Conservation (phyloP, 2,329 filamentous ascomycete genomes). For the Ophiostoma sp. region DNA sequence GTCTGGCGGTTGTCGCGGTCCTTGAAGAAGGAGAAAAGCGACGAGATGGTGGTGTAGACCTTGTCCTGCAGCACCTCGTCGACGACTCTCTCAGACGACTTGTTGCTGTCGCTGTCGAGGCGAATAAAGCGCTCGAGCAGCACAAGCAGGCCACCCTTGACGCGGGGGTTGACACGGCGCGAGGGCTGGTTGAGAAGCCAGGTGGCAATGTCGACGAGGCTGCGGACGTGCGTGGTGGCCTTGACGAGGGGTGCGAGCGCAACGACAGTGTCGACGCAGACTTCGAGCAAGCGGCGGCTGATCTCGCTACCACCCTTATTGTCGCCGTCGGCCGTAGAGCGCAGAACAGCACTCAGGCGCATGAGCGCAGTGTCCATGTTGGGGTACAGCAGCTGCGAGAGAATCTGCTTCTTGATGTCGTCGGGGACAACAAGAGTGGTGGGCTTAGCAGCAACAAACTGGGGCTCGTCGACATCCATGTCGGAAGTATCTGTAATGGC, state of each 20-base stretch:
- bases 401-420: constrained; percentile 35
- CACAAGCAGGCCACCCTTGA: constrained; percentile 73
- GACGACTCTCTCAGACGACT: not conserved
- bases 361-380: constrained; percentile 54
- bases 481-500: not conserved
- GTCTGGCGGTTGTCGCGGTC: constrained; percentile 71
- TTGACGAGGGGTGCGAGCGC: constrained; percentile 65
- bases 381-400: constrained; percentile 50
- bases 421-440: constrained; percentile 33
- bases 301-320: constrained; percentile 44
- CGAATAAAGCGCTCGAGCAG: constrained; percentile 78
- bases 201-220: constrained; percentile 71
- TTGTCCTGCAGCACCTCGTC: constrained; percentile 50
- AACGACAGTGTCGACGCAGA: constrained; percentile 74
- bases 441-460: not conserved
- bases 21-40: constrained; percentile 85
- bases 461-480: not conserved
- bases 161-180: constrained; percentile 71
- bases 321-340: constrained; percentile 18
- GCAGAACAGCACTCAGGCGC: constrained; percentile 22
- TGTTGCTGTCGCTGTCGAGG: constrained; percentile 52
- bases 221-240: constrained; percentile 62
- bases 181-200: constrained; percentile 82
- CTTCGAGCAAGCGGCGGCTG: constrained; percentile 69
- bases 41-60: constrained; percentile 69